Conservation (phyloP, 345 rosid genomes). For the Chamaenerion angustifolium region DNA sequence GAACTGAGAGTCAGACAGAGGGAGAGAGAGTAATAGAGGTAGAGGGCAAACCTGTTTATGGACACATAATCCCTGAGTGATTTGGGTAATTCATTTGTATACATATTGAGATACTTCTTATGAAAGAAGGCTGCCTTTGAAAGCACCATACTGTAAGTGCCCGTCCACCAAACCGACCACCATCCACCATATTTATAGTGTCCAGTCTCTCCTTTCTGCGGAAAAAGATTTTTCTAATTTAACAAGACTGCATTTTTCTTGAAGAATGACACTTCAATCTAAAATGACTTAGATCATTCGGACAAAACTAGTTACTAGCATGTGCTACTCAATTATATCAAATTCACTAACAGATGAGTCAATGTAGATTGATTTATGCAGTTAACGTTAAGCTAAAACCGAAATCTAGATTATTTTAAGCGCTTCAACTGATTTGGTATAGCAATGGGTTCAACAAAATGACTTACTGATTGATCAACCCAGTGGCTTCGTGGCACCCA, state of each 20-base stretch:
- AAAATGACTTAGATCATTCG: no score
- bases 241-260: not conserved
- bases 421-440: not conserved
- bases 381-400: no score
- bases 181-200: conserved; percentile 68
- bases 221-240: not conserved
- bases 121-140: conserved; percentile 97
- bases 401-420: no score
- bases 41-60: conserved; percentile 49
- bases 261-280: not conserved
- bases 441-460: conserved; percentile 1
- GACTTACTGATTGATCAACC: conserved; percentile 45
- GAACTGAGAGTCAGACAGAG: not conserved
- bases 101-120: conserved; percentile 70
- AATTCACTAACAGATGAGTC: no score
- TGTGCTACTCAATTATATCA: no score
- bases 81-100: conserved; percentile 75
- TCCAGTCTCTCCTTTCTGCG: conserved; percentile 43
- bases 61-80: conserved; percentile 57
- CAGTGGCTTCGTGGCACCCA: conserved; percentile 85
- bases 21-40: not conserved
- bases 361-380: no score
- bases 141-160: conserved; percentile 87
- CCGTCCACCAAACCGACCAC: conserved; percentile 99
- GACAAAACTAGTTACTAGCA: no score